Conservation (phyloP, 768 basidiomycete species). For the Lentinula aciculospora region DNA sequence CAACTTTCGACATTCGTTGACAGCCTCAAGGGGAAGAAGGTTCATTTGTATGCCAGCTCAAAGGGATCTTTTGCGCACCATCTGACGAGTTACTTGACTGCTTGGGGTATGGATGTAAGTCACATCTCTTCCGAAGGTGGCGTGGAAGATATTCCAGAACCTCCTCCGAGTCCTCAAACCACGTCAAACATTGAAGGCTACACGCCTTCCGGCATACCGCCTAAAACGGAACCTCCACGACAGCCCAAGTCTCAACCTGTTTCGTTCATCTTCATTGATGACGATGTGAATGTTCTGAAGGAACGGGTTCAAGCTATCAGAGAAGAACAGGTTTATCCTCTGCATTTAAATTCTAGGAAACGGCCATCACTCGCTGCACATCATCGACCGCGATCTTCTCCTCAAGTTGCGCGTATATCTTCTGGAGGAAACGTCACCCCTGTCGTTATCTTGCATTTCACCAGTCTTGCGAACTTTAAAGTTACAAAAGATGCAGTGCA, state of each 20-base stretch:
- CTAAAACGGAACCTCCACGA: slow-evolving; percentile 16
- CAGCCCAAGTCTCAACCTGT: slow-evolving; percentile 20
- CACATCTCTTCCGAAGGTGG: slow-evolving; percentile 65
- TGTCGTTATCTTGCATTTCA: slow-evolving; percentile 81
- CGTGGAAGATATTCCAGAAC: slow-evolving; percentile 30
- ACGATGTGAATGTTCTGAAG: slow-evolving; percentile 77
- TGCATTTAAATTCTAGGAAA: slow-evolving; percentile 41
- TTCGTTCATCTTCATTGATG: slow-evolving; percentile 90
- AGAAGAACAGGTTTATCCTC: slow-evolving; percentile 42
- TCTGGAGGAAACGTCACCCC: slow-evolving; percentile 25
- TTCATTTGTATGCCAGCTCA: slow-evolving; percentile 80
- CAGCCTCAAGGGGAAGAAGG: slow-evolving; percentile 76
- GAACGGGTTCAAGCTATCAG: slow-evolving; percentile 68
- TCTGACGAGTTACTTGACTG: slow-evolving; percentile 85
- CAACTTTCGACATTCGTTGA: slow-evolving; percentile 79
- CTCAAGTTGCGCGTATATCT: slow-evolving; percentile 62
- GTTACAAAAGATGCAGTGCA: slow-evolving; percentile 81
- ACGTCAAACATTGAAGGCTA: slow-evolving; percentile 4
- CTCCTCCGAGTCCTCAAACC: slow-evolving; percentile 11
- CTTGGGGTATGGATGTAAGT: slow-evolving; percentile 93
- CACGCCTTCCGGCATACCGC: slow-evolving; percentile 10
- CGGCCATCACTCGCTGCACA: slow-evolving; percentile 62
- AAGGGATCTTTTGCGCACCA: slow-evolving; percentile 88
- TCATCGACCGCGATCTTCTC: slow-evolving; percentile 77
- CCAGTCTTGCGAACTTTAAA: slow-evolving; percentile 86